Conservation (phyloP, 2,329 filamentous ascomycete genomes). For the Ceratocystis destructans region DNA sequence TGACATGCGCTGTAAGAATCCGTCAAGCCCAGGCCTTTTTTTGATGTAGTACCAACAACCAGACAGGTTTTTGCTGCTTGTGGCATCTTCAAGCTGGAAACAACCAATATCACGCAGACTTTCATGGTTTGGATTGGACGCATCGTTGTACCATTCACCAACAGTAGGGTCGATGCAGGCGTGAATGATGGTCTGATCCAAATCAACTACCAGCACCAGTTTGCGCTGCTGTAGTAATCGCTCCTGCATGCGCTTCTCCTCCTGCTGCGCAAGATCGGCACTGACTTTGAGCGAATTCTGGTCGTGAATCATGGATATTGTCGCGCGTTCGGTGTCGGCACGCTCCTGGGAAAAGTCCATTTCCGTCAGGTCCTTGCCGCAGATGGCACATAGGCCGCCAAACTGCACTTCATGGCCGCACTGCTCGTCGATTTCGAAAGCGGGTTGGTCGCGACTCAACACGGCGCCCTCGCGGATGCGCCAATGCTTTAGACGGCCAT, state of each 20-base stretch:
- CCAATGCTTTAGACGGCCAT: constrained; percentile 69
- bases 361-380: constrained; percentile 93
- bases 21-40: constrained; percentile 70
- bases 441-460: constrained; percentile 43
- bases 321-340: constrained; percentile 69
- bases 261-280: constrained; percentile 60
- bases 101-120: constrained; percentile 77
- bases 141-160: constrained; percentile 85
- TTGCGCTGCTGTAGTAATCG: constrained; percentile 69
- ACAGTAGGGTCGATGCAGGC: constrained; percentile 94
- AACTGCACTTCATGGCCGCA: constrained; percentile 88
- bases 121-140: constrained; percentile 76
- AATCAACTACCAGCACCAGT: constrained; percentile 85
- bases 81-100: constrained; percentile 83
- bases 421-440: constrained; percentile 72
- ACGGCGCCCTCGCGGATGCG: constrained; percentile 54
- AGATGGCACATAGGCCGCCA: constrained; percentile 77
- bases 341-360: constrained; percentile 69
- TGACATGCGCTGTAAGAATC: constrained; percentile 66
- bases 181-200: constrained; percentile 97
- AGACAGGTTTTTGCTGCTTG: constrained; percentile 47
- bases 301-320: constrained; percentile 90
- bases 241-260: constrained; percentile 75
- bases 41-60: constrained; percentile 98
- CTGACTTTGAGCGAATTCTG: constrained; percentile 80